A percentile compares a stretch with the other conserved stretches of the same genome.
phyloP scores from a whole-genome alignment of 2,329 filamentous ascomycete genomes.

The Exophiala spinifera region DNA sequence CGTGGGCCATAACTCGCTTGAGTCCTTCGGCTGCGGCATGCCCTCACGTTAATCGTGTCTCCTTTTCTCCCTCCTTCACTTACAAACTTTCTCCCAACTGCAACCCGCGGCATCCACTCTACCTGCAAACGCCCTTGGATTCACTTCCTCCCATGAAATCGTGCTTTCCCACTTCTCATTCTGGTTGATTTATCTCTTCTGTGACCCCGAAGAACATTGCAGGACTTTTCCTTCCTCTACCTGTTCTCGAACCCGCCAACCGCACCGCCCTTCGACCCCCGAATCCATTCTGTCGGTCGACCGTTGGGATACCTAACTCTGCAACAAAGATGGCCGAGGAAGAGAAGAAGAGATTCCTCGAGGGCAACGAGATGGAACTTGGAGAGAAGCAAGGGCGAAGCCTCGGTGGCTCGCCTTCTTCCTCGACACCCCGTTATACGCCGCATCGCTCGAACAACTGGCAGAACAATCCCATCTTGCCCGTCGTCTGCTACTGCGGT shows the following conservation, averaged over 20 bases:
- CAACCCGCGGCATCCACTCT: not conserved
- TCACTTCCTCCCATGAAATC: not conserved
- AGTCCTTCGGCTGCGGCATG: too few relatives aligned
- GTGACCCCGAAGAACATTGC: not conserved
- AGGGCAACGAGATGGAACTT: conserved; percentile 69
- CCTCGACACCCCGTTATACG: conserved; percentile 37
- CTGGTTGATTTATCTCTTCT: not conserved
- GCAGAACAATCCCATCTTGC: conserved; percentile 72
- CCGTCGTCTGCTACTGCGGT: conserved; percentile 85
- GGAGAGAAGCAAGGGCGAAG: conserved; percentile 57
- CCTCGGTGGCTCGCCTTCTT: conserved; percentile 39
- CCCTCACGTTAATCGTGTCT: too few relatives aligned
- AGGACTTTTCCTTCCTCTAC: not conserved
- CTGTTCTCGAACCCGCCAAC: not conserved
- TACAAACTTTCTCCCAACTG: conserved; percentile 3
- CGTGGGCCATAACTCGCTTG: too few relatives aligned
- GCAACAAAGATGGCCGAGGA: conserved; percentile 70
- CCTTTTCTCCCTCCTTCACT: conserved; percentile 9
- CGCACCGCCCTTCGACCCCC: not conserved
- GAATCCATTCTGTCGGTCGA: not conserved
- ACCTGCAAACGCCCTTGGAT: not conserved
- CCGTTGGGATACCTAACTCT: not conserved
- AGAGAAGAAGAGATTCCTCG: conserved; percentile 66
- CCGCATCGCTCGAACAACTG: conserved; percentile 46
- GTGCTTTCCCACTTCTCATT: not conserved